Evolutionary conservation across 192 early-diverging fungal genomes (phyloP).

Genomic region (Fimicolochytrium jonesii): DNA sequence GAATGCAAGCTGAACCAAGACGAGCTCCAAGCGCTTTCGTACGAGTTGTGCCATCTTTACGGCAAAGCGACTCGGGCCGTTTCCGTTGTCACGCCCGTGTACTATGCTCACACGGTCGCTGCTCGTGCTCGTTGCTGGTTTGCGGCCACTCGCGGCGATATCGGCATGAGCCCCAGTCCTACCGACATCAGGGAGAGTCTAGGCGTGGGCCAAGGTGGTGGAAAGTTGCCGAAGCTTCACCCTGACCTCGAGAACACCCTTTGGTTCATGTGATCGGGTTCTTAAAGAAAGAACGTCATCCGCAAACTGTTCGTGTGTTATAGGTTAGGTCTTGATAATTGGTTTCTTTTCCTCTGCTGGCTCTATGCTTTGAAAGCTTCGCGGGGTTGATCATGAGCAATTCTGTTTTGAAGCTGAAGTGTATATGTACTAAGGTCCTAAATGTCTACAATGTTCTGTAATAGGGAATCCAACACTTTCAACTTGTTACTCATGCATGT

Average conservation of each 20-base stretch:
- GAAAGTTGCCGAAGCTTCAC: conserved; percentile 1
- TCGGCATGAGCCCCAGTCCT: not conserved
- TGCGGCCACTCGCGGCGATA: not conserved
- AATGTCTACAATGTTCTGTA: too few species aligned
- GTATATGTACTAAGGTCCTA: too few species aligned
- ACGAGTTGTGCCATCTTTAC: conserved; percentile 30
- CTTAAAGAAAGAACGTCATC: too few species aligned
- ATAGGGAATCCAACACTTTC: too few species aligned
- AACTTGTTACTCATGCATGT: too few species aligned
- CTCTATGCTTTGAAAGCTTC: too few species aligned
- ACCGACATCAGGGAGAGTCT: not conserved
- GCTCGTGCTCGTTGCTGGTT: conserved; percentile 33
- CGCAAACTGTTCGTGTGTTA: too few species aligned
- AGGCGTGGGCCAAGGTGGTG: not conserved
- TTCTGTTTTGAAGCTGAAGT: too few species aligned
- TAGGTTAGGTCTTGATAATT: too few species aligned
- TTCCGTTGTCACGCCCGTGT: conserved; percentile 45
- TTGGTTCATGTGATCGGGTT: conserved; percentile 17
- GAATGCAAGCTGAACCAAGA: conserved; percentile 40
- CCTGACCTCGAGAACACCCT: conserved; percentile 9
- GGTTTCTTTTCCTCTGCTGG: too few species aligned
- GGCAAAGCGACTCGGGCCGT: conserved; percentile 39
- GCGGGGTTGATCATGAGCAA: too few species aligned
- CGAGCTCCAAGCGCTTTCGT: conserved; percentile 38
- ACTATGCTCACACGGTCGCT: conserved; percentile 48